Base-by-base conservation (phyloP, 305 asterid species). In the Fraxinus sp. region DNA sequence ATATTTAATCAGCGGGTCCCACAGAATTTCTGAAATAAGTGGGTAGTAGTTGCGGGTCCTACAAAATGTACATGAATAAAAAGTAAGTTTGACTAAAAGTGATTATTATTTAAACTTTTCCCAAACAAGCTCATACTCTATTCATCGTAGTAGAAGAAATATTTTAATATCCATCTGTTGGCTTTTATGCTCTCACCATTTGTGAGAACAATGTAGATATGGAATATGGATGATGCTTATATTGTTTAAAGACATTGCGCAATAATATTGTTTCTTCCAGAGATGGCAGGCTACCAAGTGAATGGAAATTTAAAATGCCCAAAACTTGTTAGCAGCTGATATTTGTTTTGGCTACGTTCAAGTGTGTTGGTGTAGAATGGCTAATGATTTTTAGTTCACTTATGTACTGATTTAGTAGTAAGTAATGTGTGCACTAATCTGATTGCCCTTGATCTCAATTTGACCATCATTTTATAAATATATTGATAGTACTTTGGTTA, bases 401-500 rank as follows among this genome's bases (percentile, higher is more conserved):
- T 9, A 22, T 62, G 13, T 62, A 57, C 68, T 62, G 24, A 8
- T 62, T 22, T 62, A 22, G 71, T 62, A 8, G 16, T 62, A 62
- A 22, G 14, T 62, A 24, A 62, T 59, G 14, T 20, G 32, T 62
- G 14, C 74, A 66, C 8, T 66, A 26, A 28, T 66, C 16, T 28
- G 74, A 66, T 66, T 66, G 74, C 8, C 37, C 74, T 1, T 43
- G 57, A 80, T 70, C 4, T 24, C 1, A 43, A 26, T 41, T 20
- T 24, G 35, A 68, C 37, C 20, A 28, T 26, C 46, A 68, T 32
- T 55, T 79, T 64, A 36, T 77, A 18, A 26, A 81, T 35, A 41
- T 82, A 78, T 41, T 76, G 57, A 2, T 24, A 55, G 36, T 75
- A 41, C 28, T 85, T 74, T 83, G 71, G 75, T 68, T 28, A 13